Percentiles rank a stretch among this genome's conserved stretches.
Evolutionary conservation across 2,329 filamentous ascomycete genomes (phyloP).

Genomic region (Chalara sp.): DNA sequence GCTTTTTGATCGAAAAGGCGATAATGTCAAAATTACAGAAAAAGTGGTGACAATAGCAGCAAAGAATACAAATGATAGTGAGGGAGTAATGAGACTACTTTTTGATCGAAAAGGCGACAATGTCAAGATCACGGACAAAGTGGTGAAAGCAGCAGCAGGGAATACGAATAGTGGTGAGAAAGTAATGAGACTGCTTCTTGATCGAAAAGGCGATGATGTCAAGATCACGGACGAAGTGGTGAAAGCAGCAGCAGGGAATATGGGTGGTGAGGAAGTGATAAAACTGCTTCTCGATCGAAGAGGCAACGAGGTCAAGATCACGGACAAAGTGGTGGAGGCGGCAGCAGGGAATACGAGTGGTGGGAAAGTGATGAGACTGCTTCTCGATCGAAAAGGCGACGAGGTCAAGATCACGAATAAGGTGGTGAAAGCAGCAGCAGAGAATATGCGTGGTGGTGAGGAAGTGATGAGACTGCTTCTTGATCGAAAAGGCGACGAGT

Average conservation of each 20-base stretch:
- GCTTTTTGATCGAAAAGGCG: not conserved
- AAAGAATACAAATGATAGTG: no score
- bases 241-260: not conserved
- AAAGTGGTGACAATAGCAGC: no score
- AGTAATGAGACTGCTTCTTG: not conserved
- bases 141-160: no score
- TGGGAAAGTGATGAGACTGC: not conserved
- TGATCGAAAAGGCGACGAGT: not conserved
- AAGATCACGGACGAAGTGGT: not conserved
- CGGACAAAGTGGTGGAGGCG: not conserved
- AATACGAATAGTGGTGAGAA: not conserved
- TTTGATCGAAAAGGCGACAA: not conserved
- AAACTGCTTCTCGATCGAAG: not conserved
- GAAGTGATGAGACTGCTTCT: not conserved
- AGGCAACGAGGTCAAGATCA: not conserved
- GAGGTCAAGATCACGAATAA: not conserved
- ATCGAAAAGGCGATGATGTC: not conserved
- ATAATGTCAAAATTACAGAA: no score
- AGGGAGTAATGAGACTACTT: not conserved
- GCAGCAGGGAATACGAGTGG: not conserved
- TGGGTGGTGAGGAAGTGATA: not conserved
- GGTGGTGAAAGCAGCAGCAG: not conserved
- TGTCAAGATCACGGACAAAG: not conserved
- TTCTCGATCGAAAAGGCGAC: not conserved
- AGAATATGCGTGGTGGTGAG: not conserved